A percentile compares a stretch with the other conserved stretches of the same genome.
phyloP scores from a whole-genome alignment of 345 rosid genomes.

The thale cress (Arabidopsis thaliana) region TAIR10.1 NC_003075.7:11166001-11166500 shows the following conservation, averaged over 20 bases:
- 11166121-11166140: slow-evolving; percentile 16
- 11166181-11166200: slow-evolving; percentile 23
- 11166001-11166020: slow-evolving; percentile 16
- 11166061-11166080: slow-evolving; percentile 16
- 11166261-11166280: slow-evolving; percentile 85
- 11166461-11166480: slow-evolving; percentile 78
- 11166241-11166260: slow-evolving; percentile 89
- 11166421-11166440: slow-evolving; percentile 23
- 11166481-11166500: slow-evolving; percentile 71
- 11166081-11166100: slow-evolving; percentile 10
- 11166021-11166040: slow-evolving; percentile 17
- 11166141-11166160: slow-evolving; percentile 10
- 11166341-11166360: not conserved
- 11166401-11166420: slow-evolving; percentile 22
- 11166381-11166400: slow-evolving; percentile 26
- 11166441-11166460: slow-evolving; percentile 11
- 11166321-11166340: not conserved
- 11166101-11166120: not conserved
- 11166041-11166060: slow-evolving; percentile 11
- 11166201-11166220: slow-evolving; percentile 61
- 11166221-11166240: slow-evolving; percentile 66
- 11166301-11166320: slow-evolving; percentile 9
- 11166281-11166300: slow-evolving; percentile 28
- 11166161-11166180: slow-evolving; percentile 29
- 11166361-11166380: slow-evolving; percentile 11